These are phyloP conservation scores for Asterophora parasitica DNA, from an alignment of 768 basidiomycete species.

Conservation along the genomic window DNA sequence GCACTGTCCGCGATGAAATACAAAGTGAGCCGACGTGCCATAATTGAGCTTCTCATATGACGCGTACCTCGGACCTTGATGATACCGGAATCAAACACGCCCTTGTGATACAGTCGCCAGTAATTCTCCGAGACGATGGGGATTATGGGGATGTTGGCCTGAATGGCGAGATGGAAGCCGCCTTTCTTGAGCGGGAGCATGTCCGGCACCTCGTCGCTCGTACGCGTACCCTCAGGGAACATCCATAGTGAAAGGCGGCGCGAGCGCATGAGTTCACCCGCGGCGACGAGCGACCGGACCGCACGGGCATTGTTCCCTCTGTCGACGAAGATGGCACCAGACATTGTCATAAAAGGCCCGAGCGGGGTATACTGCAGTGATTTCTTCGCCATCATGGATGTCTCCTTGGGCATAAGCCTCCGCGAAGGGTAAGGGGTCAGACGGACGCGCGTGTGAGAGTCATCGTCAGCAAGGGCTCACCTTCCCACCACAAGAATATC, in stretches of 20 bases:
- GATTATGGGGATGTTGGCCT: constrained; percentile 85
- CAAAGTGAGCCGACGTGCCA: not conserved
- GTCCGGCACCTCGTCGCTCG: constrained; percentile 56
- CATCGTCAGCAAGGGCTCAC: constrained; percentile 37
- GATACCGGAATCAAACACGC: constrained; percentile 68
- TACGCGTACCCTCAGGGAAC: constrained; percentile 95
- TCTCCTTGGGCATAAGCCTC: constrained; percentile 76
- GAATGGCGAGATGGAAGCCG: constrained; percentile 92
- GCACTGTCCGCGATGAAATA: constrained; percentile 47
- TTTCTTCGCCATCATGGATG: constrained; percentile 91
- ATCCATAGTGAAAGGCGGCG: constrained; percentile 79
- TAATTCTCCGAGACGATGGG: constrained; percentile 96
- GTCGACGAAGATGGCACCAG: constrained; percentile 90
- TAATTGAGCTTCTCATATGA: not conserved
- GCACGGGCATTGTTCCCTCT: constrained; percentile 76
- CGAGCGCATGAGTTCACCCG: constrained; percentile 73
- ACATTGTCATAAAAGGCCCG: constrained; percentile 86
- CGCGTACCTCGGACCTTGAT: constrained; percentile 77
- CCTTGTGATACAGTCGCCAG: constrained; percentile 76
- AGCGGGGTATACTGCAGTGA: constrained; percentile 83
- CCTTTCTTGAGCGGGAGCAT: constrained; percentile 95
- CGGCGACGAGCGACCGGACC: constrained; percentile 67
- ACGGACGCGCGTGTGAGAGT: not conserved
- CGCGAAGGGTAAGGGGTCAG: not conserved
- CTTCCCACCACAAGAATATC: constrained; percentile 80